Base-by-base conservation (phyloP, 768 basidiomycete species). In the Lactarius evosmus region DNA sequence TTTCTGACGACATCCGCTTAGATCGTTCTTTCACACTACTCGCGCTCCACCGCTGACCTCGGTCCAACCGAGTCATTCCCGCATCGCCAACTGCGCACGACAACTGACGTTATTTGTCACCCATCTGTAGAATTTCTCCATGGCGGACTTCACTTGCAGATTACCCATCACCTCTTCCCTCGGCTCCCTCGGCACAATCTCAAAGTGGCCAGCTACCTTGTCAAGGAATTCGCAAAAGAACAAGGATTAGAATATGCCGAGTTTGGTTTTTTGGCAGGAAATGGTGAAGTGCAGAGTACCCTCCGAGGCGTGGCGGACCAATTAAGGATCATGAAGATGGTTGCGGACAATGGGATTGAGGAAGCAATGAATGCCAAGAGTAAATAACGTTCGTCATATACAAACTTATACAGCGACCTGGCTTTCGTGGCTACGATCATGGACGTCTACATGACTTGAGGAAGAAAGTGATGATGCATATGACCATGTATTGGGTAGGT, bases 11-110 rank as follows among this genome's bases (percentile, higher is more conserved):
- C 30, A n/a, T 5, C 38, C 40, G 33, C 29, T 19, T 69, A 89
- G 88, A 98, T 99, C 70, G 95, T 98, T 1, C 85, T 98, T 30
- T 99, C 97, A 8, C 97, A 99, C 78, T 99, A 95, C 74, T 89
- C 93, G 55, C 93, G 95, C 79, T 94, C 96, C 14, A 95, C 95
- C 2, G 88, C 80, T 9, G 96, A 98, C 72, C 79, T 98, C 22
- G 95, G 95, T 14, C 92, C 93, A 1, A 77, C 78, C 32, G 97
- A 99, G 72, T 95, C 93, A 0, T 98, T 98, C 78, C 84, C 89
- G 4, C 88, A 93, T 69, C 88, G 97, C 17, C 97, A 99, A 74
- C 78, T 99, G 70, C 89, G 97, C 54, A 99, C 97, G n/a, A 98
- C 97, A 0, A 89, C 92, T 51, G 97, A 99, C 74, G 93, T 99